These are phyloP conservation scores for Sarocladium kiliense DNA, from an alignment of 2,329 filamentous ascomycete species.

Conservation along the genomic window DNA sequence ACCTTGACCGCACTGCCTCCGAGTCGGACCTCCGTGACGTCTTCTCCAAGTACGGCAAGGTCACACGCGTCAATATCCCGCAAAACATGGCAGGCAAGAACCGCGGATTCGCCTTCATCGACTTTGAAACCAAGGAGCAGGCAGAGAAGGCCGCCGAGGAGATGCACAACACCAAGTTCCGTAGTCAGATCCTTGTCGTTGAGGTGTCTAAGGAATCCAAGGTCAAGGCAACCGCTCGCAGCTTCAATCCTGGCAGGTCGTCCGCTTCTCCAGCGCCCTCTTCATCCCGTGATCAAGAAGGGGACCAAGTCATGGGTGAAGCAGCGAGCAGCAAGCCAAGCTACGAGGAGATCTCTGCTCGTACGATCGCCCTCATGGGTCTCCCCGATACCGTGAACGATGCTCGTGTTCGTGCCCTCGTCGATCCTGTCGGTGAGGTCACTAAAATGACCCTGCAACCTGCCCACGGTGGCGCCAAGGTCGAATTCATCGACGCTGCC, in stretches of 20 bases:
- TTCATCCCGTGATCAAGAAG: constrained; percentile 22
- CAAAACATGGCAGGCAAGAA: constrained; percentile 62
- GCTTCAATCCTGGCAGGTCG: constrained; percentile 24
- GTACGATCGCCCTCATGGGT: constrained; percentile 77
- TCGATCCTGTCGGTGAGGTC: constrained; percentile 65
- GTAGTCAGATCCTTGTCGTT: constrained; percentile 62
- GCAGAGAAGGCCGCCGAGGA: constrained; percentile 60
- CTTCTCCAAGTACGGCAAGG: constrained; percentile 70
- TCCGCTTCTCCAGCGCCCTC: constrained; percentile 30
- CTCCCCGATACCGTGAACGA: constrained; percentile 92
- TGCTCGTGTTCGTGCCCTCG: constrained; percentile 68
- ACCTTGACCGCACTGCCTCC: constrained; percentile 55
- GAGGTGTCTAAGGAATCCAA: constrained; percentile 52
- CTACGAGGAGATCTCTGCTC: constrained; percentile 48
- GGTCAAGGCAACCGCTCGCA: constrained; percentile 50
- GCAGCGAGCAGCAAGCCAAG: constrained; percentile 30
- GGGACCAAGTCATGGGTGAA: constrained; percentile 34
- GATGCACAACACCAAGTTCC: constrained; percentile 67
- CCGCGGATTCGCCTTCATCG: constrained; percentile 76
- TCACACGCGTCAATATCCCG: constrained; percentile 69
- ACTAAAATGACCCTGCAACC: constrained; percentile 75
- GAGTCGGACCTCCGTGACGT: constrained; percentile 66
- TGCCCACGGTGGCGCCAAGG: constrained; percentile 75
- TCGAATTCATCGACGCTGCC: constrained; percentile 70
- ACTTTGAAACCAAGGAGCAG: constrained; percentile 66